Percentiles rank a stretch among this genome's conserved stretches.
Conservation (phyloP, 306 rosid species). For the Dryas octopetala region DNA sequence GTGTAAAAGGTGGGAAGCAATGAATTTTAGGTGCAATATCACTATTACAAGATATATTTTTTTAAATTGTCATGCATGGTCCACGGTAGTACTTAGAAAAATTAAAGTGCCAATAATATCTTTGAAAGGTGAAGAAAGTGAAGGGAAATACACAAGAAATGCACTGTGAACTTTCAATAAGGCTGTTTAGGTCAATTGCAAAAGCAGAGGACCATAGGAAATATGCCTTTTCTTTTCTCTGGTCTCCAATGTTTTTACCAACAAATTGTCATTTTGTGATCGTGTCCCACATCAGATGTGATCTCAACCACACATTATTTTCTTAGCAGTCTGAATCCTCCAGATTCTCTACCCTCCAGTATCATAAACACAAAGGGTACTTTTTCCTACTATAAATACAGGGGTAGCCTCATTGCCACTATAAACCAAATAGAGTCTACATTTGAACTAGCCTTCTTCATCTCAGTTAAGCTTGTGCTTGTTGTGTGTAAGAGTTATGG, state of each 20-base stretch:
- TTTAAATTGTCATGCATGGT: not conserved
- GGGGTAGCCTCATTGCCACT: not conserved
- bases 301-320: slow-evolving; percentile 32
- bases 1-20: not conserved
- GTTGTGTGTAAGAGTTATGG: slow-evolving; percentile 36
- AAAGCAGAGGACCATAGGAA: slow-evolving; percentile 41
- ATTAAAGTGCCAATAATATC: not conserved
- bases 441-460: slow-evolving; percentile 19
- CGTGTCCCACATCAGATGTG: not conserved
- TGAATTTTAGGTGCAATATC: not conserved
- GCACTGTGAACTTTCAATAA: not conserved
- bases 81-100: not conserved
- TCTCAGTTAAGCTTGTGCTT: not conserved
- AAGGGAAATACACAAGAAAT: not conserved
- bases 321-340: slow-evolving; percentile 35
- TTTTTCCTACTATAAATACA: slow-evolving; percentile 41
- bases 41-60: not conserved
- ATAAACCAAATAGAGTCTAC: slow-evolving; percentile 28
- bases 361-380: slow-evolving; percentile 17
- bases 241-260: not conserved
- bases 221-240: slow-evolving; percentile 25
- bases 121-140: slow-evolving; percentile 14
- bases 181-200: slow-evolving; percentile 28
- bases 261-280: not conserved
- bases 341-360: slow-evolving; percentile 40